Evolutionary conservation across 1,139 yeast species (phyloP).

Genomic region (Martiniozyma asiatica): DNA sequence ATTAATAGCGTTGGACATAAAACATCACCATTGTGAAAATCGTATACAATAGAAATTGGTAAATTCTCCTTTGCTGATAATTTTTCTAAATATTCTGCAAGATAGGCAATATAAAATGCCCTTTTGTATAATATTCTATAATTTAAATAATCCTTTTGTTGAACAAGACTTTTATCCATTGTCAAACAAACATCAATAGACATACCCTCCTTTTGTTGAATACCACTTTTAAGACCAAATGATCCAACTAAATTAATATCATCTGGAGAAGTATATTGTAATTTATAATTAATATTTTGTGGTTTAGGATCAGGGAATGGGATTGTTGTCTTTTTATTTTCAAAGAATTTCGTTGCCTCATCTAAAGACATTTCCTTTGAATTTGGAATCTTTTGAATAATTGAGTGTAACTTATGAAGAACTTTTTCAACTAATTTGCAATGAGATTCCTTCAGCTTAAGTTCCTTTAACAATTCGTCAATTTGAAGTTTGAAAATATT

Average conservation of each 20-base stretch:
- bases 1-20: slow-evolving; percentile 53
- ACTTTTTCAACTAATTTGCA: slow-evolving; percentile 61
- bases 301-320: slow-evolving; percentile 89
- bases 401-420: slow-evolving; percentile 62
- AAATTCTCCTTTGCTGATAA: slow-evolving; percentile 44
- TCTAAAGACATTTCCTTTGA: slow-evolving; percentile 37
- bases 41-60: slow-evolving; percentile 47
- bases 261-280: slow-evolving; percentile 61
- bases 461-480: slow-evolving; percentile 76
- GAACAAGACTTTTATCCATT: slow-evolving; percentile 68
- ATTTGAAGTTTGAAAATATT: slow-evolving; percentile 90
- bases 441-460: slow-evolving; percentile 59
- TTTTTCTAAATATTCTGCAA: slow-evolving; percentile 52
- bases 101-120: slow-evolving; percentile 71
- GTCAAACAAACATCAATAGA: slow-evolving; percentile 69
- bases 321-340: slow-evolving; percentile 39
- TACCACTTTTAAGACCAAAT: slow-evolving; percentile 76
- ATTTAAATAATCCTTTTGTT: slow-evolving; percentile 80
- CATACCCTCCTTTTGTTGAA: slow-evolving; percentile 46
- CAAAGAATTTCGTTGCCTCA: slow-evolving; percentile 39
- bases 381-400: slow-evolving; percentile 52
- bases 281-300: slow-evolving; percentile 50
- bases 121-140: slow-evolving; percentile 84
- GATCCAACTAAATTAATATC: slow-evolving; percentile 78
- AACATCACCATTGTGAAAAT: slow-evolving; percentile 54